A percentile compares a stretch with the other conserved stretches of the same genome.
Evolutionary conservation across 495 filamentous ascomycete species (phyloP).

Genomic region (Aspergillus nidulans): DNA sequence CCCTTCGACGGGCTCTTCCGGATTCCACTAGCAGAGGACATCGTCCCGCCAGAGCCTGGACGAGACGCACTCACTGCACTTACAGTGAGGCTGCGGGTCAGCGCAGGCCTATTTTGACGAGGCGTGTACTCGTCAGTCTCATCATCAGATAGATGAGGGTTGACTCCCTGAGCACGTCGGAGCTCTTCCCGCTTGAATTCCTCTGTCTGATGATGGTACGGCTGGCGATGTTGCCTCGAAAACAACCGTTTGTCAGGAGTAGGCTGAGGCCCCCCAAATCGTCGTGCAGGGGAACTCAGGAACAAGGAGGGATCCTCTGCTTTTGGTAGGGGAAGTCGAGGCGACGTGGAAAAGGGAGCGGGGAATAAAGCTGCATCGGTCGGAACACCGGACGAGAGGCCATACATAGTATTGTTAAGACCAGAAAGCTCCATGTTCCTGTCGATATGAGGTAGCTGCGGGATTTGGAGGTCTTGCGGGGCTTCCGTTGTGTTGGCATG

Average conservation of each 20-base stretch:
- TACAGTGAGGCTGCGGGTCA: slow-evolving; percentile 58
- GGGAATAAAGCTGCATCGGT: slow-evolving; percentile 42
- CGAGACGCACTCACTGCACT: slow-evolving; percentile 30
- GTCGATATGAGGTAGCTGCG: slow-evolving; percentile 39
- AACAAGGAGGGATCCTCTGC: slow-evolving; percentile 54
- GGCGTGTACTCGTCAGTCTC: slow-evolving; percentile 41
- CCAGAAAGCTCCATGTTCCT: slow-evolving; percentile 38
- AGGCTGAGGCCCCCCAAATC: slow-evolving; percentile 41
- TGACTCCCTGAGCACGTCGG: slow-evolving; percentile 29
- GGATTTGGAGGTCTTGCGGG: slow-evolving; percentile 25
- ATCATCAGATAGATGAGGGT: slow-evolving; percentile 20
- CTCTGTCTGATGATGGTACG: slow-evolving; percentile 56
- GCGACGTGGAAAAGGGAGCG: slow-evolving; percentile 45
- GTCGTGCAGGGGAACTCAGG: slow-evolving; percentile 48
- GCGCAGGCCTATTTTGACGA: slow-evolving; percentile 43
- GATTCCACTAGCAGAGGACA: slow-evolving; percentile 36
- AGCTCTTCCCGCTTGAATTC: slow-evolving; percentile 53
- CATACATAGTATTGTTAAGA: slow-evolving; percentile 28
- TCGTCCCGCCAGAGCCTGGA: slow-evolving; percentile 23
- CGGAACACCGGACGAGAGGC: slow-evolving; percentile 27
- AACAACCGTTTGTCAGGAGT: slow-evolving; percentile 30
- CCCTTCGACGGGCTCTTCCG: slow-evolving; percentile 45
- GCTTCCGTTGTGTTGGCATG: slow-evolving; percentile 9
- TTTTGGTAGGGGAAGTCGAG: slow-evolving; percentile 35
- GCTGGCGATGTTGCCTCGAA: slow-evolving; percentile 38